phyloP scores from a whole-genome alignment of 345 rosid species.

The Rhodamnia rubescens region DNA sequence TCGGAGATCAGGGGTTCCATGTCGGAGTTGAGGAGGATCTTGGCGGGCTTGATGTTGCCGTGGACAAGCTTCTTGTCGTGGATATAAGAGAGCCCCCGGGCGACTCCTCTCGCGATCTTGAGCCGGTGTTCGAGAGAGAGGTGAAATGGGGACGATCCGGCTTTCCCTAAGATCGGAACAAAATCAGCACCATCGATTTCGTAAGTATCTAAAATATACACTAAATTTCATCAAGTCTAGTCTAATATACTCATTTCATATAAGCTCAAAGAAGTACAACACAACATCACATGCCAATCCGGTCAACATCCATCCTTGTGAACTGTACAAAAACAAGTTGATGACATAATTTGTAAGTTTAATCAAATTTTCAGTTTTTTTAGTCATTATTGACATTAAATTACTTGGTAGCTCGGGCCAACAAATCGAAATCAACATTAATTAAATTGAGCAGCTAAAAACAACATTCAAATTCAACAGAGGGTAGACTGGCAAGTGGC shows the following conservation, averaged over 20 bases:
- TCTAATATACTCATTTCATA: background rate
- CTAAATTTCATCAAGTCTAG: background rate
- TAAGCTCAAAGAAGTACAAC: background rate
- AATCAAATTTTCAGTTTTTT: background rate
- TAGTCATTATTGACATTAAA: background rate
- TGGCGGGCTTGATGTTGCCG: conserved; percentile 70
- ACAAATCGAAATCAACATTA: background rate
- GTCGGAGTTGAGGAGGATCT: conserved; percentile 51
- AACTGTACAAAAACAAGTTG: background rate
- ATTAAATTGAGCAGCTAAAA: background rate
- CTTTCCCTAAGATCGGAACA: background rate
- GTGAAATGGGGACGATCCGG: conserved; percentile 40
- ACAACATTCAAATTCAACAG: background rate
- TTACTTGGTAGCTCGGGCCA: background rate
- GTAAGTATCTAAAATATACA: rapidly evolving
- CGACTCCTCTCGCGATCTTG: conserved; percentile 74
- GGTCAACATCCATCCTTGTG: background rate
- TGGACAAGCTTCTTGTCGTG: conserved; percentile 78
- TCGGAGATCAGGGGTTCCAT: conserved; percentile 63
- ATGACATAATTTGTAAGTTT: background rate
- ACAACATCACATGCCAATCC: background rate
- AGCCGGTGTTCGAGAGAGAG: conserved; percentile 47
- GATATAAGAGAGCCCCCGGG: conserved; percentile 61
- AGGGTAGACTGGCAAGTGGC: background rate
- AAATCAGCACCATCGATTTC: background rate